A percentile compares a stretch with the other conserved stretches of the same genome.
Conservation (phyloP, 345 rosid genomes). For the Eucalyptus dawsonii region DNA sequence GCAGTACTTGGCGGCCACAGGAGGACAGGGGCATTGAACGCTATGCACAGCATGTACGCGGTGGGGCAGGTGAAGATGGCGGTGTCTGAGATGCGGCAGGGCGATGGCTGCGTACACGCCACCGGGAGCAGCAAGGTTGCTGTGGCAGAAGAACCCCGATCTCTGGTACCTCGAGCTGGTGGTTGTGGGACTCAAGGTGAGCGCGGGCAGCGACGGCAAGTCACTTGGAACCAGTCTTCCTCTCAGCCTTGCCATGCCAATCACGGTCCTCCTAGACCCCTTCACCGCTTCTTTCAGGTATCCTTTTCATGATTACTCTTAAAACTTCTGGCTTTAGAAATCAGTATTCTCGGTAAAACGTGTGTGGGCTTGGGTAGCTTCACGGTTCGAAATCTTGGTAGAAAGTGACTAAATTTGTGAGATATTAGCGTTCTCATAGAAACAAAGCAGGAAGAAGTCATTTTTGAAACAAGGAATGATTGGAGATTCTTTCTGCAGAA, state of each 20-base stretch:
- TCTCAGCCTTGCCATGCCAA: slow-evolving; percentile 73
- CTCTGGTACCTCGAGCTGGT: slow-evolving; percentile 78
- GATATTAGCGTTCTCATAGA: neutral
- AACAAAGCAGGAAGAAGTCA: neutral
- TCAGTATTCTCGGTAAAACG: neutral
- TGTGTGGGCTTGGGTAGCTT: neutral
- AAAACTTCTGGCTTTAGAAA: neutral
- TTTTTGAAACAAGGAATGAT: neutral
- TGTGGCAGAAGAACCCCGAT: slow-evolving; percentile 90
- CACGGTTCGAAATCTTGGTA: neutral
- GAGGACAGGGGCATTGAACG: slow-evolving; percentile 52
- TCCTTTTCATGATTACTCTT: neutral
- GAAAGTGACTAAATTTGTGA: neutral
- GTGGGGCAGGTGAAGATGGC: slow-evolving; percentile 84
- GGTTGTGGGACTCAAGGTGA: slow-evolving; percentile 73
- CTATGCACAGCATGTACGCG: slow-evolving; percentile 65
- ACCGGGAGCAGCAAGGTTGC: slow-evolving; percentile 49
- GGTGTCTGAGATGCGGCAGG: slow-evolving; percentile 62
- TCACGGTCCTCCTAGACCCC: slow-evolving; percentile 73
- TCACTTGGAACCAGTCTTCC: slow-evolving; percentile 88
- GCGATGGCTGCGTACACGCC: slow-evolving; percentile 28
- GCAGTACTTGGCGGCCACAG: slow-evolving; percentile 76
- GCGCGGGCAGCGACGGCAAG: slow-evolving; percentile 86
- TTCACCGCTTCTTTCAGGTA: slow-evolving; percentile 95
- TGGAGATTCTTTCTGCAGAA: neutral